Conservation (phyloP, 2,329 filamentous ascomycete species). For the Aureobasidium sp. region DNA sequence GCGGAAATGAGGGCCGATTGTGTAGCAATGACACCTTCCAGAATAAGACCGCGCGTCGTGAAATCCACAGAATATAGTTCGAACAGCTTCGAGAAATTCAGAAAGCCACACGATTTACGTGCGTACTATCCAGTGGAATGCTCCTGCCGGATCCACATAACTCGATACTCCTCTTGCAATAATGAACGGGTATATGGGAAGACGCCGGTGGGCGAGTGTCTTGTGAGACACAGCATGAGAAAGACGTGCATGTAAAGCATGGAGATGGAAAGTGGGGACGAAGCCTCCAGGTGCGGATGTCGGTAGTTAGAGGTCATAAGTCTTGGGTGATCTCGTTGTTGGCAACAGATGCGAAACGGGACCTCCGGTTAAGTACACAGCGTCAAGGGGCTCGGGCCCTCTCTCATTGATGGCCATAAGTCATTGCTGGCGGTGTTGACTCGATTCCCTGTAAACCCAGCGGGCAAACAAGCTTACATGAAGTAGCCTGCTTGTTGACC, state of each 20-base stretch:
- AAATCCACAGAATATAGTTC: neutral
- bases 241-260: too few relatives aligned
- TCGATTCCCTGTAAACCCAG: neutral
- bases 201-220: neutral
- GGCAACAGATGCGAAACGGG: too few relatives aligned
- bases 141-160: neutral
- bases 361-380: too few relatives aligned
- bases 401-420: neutral
- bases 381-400: too few relatives aligned
- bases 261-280: too few relatives aligned
- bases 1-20: neutral
- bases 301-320: too few relatives aligned
- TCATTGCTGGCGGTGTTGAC: neutral
- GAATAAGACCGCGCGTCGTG: neutral
- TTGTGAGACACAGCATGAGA: neutral
- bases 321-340: too few relatives aligned
- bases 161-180: neutral
- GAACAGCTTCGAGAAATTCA: neutral
- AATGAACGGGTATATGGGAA: neutral
- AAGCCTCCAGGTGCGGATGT: too few relatives aligned
- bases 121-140: neutral
- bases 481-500: neutral
- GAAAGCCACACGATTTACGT: neutral
- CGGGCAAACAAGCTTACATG: slow-evolving; percentile 11
- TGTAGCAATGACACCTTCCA: neutral